Evolutionary conservation across 495 filamentous ascomycete genomes (phyloP), one percentile per base, ranked within the genome.

Genomic region (Penicillium parvum): DNA sequence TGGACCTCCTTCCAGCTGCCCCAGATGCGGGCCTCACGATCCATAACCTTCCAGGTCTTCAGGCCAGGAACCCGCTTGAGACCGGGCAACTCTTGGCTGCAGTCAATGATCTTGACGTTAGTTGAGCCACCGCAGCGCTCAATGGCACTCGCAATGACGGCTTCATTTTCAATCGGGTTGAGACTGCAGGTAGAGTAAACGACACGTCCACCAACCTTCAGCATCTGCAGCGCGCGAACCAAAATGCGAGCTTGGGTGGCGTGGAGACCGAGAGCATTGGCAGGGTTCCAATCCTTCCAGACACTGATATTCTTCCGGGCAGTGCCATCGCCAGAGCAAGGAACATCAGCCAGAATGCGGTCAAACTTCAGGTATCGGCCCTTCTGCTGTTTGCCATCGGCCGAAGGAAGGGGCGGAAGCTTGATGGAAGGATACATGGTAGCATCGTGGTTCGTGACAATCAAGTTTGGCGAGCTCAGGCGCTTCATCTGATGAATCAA

Each of bases 151-250:
- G 85, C 75, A 43, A 98, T 67, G 15, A 97, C 89, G n/a, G 94
- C 85, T 69, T 98, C 92, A 57, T 98, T 95, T 63, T 98, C 92
- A 16, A 97, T 75, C 0, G 92, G 91, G 64, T 96, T 98, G 85
- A 98, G 85, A 63, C 88, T 94, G 72, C 92, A 98, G 11, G 92
- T 97, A 5, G 90, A 96, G 68, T 97, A 98, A 19, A 97, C 90
- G 7, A 96, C 84, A 33, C 88, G 79, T 45, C 92, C 92, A 22
- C 92, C 92, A 29, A 87, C 85, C 66, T 96, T 97, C 15, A 97
- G 74, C 87, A 98, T 90, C 68, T 98, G 94, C 35, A 98, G 71
- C 14, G 90, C 90, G 40, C 94, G 86, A 37, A 95, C 84, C 37
- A 97, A 73, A 55, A 98, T 98, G 6, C 91, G 77, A 22, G 85